A percentile compares a stretch with the other conserved stretches of the same genome.
Conservation (phyloP, 1,284 basidiomycete genomes). For the Malassezia equina region DNA sequence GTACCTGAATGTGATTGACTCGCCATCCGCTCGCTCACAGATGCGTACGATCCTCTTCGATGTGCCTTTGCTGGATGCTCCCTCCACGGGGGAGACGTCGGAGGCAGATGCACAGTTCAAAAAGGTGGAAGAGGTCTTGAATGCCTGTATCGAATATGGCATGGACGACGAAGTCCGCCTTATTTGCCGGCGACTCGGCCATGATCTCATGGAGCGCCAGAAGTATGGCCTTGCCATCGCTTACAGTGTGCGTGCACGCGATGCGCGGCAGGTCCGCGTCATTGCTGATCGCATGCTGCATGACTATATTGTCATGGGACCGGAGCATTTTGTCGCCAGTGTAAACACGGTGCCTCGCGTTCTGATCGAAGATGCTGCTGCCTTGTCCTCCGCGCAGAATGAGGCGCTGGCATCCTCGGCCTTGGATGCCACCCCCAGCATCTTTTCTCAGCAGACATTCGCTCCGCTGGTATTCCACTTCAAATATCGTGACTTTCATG, state of each 20-base stretch:
- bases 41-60: slow-evolving; percentile 38
- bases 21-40: slow-evolving; percentile 4
- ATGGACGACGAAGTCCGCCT: slow-evolving; percentile 39
- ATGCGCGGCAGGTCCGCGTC: slow-evolving; percentile 28
- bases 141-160: slow-evolving; percentile 36
- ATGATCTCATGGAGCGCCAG: slow-evolving; percentile 21
- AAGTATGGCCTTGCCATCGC: slow-evolving; percentile 37
- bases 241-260: slow-evolving; percentile 38
- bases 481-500: slow-evolving; percentile 41
- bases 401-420: slow-evolving; percentile 1
- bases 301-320: slow-evolving; percentile 30
- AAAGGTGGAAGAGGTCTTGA: slow-evolving; percentile 37
- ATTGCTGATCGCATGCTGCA: slow-evolving; percentile 38
- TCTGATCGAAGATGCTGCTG: slow-evolving; percentile 20
- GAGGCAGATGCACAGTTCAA: slow-evolving; percentile 14
- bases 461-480: slow-evolving; percentile 37
- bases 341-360: slow-evolving; percentile 39
- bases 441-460: slow-evolving; percentile 24
- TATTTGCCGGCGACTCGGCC: slow-evolving; percentile 25
- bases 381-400: not conserved
- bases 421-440: slow-evolving; percentile 9
- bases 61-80: slow-evolving; percentile 26
- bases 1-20: slow-evolving; percentile 24
- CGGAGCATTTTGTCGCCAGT: slow-evolving; percentile 28
- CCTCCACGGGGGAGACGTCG: not conserved